These are phyloP conservation scores for Ogataea trehalophila DNA, from an alignment of 805 yeast genomes.

Conservation along the genomic window DNA sequence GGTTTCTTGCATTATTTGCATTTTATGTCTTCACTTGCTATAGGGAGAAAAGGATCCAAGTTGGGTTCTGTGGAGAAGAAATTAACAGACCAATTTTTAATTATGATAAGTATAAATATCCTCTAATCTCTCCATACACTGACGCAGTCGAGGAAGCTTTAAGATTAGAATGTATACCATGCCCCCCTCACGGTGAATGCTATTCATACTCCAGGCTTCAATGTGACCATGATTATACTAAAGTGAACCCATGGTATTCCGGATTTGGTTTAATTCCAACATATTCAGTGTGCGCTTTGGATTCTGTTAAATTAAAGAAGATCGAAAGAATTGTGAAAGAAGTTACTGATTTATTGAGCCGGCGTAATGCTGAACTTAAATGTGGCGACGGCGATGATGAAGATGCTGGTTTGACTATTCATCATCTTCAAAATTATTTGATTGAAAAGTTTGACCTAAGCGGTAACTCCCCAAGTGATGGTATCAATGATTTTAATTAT, in stretches of 20 bases:
- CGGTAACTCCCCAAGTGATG: not conserved
- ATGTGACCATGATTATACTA: conserved; percentile 69
- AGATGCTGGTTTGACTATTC: conserved; percentile 48
- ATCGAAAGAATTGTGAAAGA: conserved; percentile 62
- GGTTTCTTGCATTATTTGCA: conserved; percentile 11
- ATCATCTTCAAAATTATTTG: conserved; percentile 51
- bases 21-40: conserved; percentile 15
- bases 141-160: conserved; percentile 40
- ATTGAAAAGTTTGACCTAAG: conserved; percentile 41
- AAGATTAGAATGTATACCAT: conserved; percentile 65
- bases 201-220: conserved; percentile 53
- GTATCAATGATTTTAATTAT: conserved; percentile 20
- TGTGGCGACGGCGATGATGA: conserved; percentile 30
- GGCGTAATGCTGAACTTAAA: conserved; percentile 59
- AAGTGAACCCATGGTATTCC: conserved; percentile 48
- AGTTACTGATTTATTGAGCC: conserved; percentile 60
- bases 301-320: conserved; percentile 66
- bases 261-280: conserved; percentile 58
- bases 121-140: conserved; percentile 22
- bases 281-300: conserved; percentile 67
- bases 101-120: conserved; percentile 7
- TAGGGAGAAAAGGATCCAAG: conserved; percentile 53
- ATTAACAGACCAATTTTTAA: conserved; percentile 35
- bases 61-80: conserved; percentile 78
- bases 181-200: conserved; percentile 83